These are phyloP conservation scores for Meredithiella fracta DNA, from an alignment of 2,329 filamentous ascomycete species.

Conservation along the genomic window DNA sequence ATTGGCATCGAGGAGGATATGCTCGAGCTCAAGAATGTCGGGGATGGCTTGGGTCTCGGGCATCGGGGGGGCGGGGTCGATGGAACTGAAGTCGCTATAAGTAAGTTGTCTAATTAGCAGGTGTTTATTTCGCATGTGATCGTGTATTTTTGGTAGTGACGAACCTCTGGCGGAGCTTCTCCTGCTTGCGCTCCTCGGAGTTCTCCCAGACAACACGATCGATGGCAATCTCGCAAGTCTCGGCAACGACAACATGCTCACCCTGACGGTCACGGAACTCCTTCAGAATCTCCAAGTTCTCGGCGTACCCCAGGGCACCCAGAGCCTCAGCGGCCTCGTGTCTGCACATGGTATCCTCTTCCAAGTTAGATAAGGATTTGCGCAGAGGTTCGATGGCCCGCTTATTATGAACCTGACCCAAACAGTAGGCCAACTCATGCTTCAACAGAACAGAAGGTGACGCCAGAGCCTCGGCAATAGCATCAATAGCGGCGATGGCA, in stretches of 20 bases:
- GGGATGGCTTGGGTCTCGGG: slow-evolving; percentile 46
- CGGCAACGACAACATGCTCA: slow-evolving; percentile 67
- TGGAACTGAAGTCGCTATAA: slow-evolving; percentile 75
- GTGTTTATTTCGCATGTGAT: too few species aligned
- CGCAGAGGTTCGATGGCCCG: slow-evolving; percentile 59
- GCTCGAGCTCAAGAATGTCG: slow-evolving; percentile 54
- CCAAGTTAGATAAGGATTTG: slow-evolving; percentile 54
- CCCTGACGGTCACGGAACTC: slow-evolving; percentile 55
- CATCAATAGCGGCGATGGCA: slow-evolving; percentile 42
- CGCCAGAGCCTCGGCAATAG: slow-evolving; percentile 73
- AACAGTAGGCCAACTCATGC: slow-evolving; percentile 92
- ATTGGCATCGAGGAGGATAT: slow-evolving; percentile 59
- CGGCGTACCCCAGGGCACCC: slow-evolving; percentile 63
- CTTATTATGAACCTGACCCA: slow-evolving; percentile 73
- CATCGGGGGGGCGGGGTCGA: slow-evolving; percentile 85
- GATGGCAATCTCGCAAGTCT: slow-evolving; percentile 95
- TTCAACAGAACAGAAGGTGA: slow-evolving; percentile 84
- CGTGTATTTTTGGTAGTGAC: too few species aligned
- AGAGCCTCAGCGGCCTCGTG: slow-evolving; percentile 94
- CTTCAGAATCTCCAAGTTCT: slow-evolving; percentile 57
- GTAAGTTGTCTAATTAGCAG: slow-evolving; percentile 18
- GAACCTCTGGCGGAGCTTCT: slow-evolving; percentile 71
- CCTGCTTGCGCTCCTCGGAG: slow-evolving; percentile 49
- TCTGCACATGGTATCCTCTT: slow-evolving; percentile 88
- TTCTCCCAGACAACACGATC: slow-evolving; percentile 90